Evolutionary conservation across 1,284 basidiomycete species (phyloP), one percentile per base, ranked within the genome.

Genomic region (Trichosporon inkin): DNA sequence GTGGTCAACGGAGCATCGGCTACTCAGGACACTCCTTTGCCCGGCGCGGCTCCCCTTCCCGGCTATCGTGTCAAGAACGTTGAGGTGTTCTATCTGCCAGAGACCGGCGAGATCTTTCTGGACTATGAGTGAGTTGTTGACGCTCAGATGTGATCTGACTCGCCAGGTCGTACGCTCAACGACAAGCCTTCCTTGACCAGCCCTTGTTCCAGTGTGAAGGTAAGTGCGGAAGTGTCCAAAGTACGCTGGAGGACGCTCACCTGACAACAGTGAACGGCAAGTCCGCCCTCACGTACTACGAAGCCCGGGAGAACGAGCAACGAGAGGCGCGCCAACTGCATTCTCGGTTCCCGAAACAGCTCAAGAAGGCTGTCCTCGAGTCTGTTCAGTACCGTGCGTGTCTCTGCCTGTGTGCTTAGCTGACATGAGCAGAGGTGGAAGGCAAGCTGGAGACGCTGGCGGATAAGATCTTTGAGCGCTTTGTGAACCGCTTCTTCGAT

Each of bases 81-180:
- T 73, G 85, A 88, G 71, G 91, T 93, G 75, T 96, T 86, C 80
- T 92, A 90, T 81, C 86, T 97, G 72, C 81, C 86, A 62, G 86
- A 91, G 78, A 96, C 93, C 4, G 93, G 92, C 70, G 93, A 97
- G 84, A 89, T 96, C 76, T 97, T 97, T 75, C 86, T 91, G 66
- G 87, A 87, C 71, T 96, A 95, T 74, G 92, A 95, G 92, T 94
- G 74, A 75, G 89, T 83, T 55, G 55, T 51, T 4, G 2, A n/a
- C 14, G 16, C 13, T 14, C 4, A n/a, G 24, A 0, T 11, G 19
- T 19, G 4, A 24, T n/a, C 64, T 67, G 40, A 65, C 37, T 17
- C 14, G 2, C 75, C 8, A 96, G 92, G 72, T 85, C 90, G 11
- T 98, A 95, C 80, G 86, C 89, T 22, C 85, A 89, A 35, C 87